Base-by-base conservation (phyloP, 2,329 filamentous ascomycete genomes). In the Cladosporium sp. region DNA sequence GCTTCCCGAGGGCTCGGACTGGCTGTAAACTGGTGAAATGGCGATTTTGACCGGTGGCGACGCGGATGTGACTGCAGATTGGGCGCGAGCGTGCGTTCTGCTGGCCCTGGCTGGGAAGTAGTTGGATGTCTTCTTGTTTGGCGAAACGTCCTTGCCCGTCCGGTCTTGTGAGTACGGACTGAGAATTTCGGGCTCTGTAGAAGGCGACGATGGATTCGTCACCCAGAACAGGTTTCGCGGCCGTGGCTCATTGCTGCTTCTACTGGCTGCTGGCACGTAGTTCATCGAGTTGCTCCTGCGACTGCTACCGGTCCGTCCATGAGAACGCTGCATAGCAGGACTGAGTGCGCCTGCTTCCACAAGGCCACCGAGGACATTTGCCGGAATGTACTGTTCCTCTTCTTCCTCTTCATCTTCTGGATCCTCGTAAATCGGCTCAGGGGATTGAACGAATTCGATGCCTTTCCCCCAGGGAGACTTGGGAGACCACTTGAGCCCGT, bases 401-500 rank as follows among this genome's bases (percentile, higher is more conserved):
- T 39, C 27, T 19, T 46, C 43, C 11, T 25, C 30, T 29, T 40
- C 45, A 27, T 33, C 36, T 35, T 48, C 27, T 13, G 13, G 20
- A 7, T 27, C 35, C n/a, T 32, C 25, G 4, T n/a, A 16, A 27
- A 29, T 40, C 4, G 20, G 19, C 38, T 48, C 45, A 1, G 45
- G 45, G 33, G 45, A 48, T 7, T 32, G 27, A 13, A 40, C 25
- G 7, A 40, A 16, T 4, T 40, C 36, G 36, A 40, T 30, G 25
- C 35, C 43, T 32, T 47, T 47, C 33, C 43, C 43, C 7, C 12
- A 47, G 7, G 43, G 35, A 30, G 20, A 4, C 3, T 29, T 39
- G 12, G 15, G 25, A 19, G 43, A 47, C 43, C 43, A 47, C 18
- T 47, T 39, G 12, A 47, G 22, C 22, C 35, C 43, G 35, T 47